These are phyloP conservation scores for Tetrapisispora namnaoensis DNA, from an alignment of 805 yeast genomes.

Conservation along the genomic window DNA sequence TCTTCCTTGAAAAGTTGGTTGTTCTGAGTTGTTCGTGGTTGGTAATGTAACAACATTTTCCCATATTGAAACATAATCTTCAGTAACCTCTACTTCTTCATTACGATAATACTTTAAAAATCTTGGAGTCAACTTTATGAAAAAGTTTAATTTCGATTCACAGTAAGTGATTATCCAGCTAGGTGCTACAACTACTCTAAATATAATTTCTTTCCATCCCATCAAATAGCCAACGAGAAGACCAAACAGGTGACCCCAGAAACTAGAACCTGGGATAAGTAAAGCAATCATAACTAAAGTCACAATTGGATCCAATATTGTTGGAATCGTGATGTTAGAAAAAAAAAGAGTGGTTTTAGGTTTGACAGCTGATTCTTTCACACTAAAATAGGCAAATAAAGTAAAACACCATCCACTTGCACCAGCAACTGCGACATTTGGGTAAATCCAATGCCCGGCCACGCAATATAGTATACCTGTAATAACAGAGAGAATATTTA, in stretches of 20 bases:
- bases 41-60: constrained; percentile 2
- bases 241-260: constrained; percentile 67
- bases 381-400: constrained; percentile 52
- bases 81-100: constrained; percentile 33
- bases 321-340: constrained; percentile 42
- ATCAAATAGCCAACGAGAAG: constrained; percentile 56
- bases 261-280: constrained; percentile 55
- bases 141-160: constrained; percentile 42
- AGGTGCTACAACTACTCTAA: constrained; percentile 55
- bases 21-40: constrained; percentile 8
- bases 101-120: constrained; percentile 48
- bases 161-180: constrained; percentile 52
- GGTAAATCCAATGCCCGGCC: constrained; percentile 37
- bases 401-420: constrained; percentile 69
- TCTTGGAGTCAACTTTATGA: constrained; percentile 45
- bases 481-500: constrained; percentile 59
- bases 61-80: constrained; percentile 23
- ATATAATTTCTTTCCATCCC: constrained; percentile 39
- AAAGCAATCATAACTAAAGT: constrained; percentile 41
- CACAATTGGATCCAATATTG: constrained; percentile 48
- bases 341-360: constrained; percentile 36
- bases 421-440: constrained; percentile 49
- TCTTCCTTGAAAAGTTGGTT: constrained; percentile 4
- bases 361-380: constrained; percentile 32
- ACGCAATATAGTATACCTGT: constrained; percentile 57